Conservation (phyloP, 75 land plant species). For the Azolla pinnata region DNA sequence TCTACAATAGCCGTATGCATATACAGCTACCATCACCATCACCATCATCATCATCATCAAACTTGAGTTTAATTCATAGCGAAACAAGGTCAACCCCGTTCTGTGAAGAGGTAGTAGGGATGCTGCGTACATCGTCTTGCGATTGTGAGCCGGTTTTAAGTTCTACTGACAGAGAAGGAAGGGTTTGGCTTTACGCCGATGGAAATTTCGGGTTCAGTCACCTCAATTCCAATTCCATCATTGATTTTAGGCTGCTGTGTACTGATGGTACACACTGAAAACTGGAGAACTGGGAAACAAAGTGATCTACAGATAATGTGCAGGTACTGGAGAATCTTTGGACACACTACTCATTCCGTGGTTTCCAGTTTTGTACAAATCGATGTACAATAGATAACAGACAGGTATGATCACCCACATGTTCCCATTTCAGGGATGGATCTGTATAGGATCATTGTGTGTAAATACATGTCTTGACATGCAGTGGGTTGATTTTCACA, state of each 20-base stretch:
- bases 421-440: no score
- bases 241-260: conserved; percentile 61
- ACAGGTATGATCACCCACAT: no score
- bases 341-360: no score
- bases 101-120: conserved; percentile 38
- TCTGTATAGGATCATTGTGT: no score
- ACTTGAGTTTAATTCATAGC: background rate
- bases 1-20: conserved; percentile 47
- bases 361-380: no score
- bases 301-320: no score
- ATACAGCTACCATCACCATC: conserved; percentile 12
- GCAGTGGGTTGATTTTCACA: no score
- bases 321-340: no score
- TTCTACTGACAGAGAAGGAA: conserved; percentile 42
- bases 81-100: conserved; percentile 1
- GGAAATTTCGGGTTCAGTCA: conserved; percentile 87
- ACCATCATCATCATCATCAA: background rate
- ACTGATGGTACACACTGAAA: no score
- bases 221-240: conserved; percentile 38
- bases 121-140: conserved; percentile 47
- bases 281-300: no score
- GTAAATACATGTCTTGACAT: no score
- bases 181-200: conserved; percentile 74
- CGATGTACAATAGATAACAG: no score
- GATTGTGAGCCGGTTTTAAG: conserved; percentile 26